Conservation (phyloP, 2,329 filamentous ascomycete species). For the Coccinonectria pachysandricola region DNA sequence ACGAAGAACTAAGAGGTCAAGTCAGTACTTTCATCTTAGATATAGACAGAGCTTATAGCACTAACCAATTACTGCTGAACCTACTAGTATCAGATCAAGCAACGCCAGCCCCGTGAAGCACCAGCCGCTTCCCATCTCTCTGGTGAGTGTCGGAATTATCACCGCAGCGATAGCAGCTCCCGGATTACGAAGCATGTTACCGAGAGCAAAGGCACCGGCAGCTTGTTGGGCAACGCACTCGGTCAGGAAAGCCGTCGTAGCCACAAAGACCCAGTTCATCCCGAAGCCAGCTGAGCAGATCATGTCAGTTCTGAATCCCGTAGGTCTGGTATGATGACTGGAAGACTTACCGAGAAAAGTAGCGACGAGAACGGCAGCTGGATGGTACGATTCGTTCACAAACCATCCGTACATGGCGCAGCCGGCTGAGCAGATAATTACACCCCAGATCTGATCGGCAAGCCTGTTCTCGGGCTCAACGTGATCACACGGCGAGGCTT, state of each 20-base stretch:
- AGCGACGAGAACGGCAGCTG: conserved; percentile 18
- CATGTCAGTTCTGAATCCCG: conserved; percentile 2
- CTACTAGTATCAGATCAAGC: conserved; percentile 19
- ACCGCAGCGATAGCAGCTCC: conserved; percentile 28
- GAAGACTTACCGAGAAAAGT: conserved; percentile 20
- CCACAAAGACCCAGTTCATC: conserved; percentile 31
- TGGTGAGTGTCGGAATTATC: conserved; percentile 23
- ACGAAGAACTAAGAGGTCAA: too few species aligned
- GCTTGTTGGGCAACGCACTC: conserved; percentile 28
- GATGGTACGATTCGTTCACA: conserved; percentile 18
- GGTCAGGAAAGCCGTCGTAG: conserved; percentile 30
- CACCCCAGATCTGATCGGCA: conserved; percentile 28
- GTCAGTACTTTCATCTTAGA: too few species aligned
- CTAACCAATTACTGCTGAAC: conserved; percentile 13
- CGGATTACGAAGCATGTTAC: conserved; percentile 29
- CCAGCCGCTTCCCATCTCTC: conserved; percentile 27
- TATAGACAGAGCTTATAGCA: too few species aligned
- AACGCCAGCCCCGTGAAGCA: conserved; percentile 29
- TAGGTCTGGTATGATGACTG: not conserved
- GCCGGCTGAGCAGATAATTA: conserved; percentile 26
- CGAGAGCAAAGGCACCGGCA: conserved; percentile 30
- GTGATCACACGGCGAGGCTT: conserved; percentile 4
- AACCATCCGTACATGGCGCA: conserved; percentile 33
- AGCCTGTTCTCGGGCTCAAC: conserved; percentile 29
- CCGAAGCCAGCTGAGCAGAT: conserved; percentile 22